Evolutionary conservation across 345 rosid species (phyloP).

Genomic region (Eucalyptus coolabah): DNA sequence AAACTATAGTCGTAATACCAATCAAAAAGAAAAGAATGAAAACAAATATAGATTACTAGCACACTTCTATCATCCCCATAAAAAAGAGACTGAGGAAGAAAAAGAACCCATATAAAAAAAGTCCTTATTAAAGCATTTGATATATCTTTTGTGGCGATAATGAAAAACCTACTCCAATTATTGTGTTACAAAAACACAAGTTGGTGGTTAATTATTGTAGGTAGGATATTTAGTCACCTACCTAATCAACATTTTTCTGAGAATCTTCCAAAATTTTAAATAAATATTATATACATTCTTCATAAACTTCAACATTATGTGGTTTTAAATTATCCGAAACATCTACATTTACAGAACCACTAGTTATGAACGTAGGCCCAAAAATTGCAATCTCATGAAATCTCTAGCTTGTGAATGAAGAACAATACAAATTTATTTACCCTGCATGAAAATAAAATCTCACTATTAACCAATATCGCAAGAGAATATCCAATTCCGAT

Average conservation of each 20-base stretch:
- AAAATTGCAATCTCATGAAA: constrained; percentile 76
- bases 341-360: constrained; percentile 52
- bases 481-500: too few species aligned
- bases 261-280: constrained; percentile 58
- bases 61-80: background rate
- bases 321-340: constrained; percentile 38
- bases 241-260: constrained; percentile 45
- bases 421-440: too few species aligned
- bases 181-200: background rate
- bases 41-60: too few species aligned
- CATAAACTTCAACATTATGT: constrained; percentile 39
- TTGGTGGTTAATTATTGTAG: background rate
- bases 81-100: too few species aligned
- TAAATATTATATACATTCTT: constrained; percentile 60
- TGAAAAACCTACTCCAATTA: background rate
- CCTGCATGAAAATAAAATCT: too few species aligned
- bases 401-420: constrained; percentile 38
- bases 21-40: too few species aligned
- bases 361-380: constrained; percentile 55
- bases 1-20: background rate
- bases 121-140: too few species aligned
- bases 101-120: background rate
- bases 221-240: background rate
- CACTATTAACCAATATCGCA: too few species aligned
- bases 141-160: too few species aligned